These are phyloP conservation scores for Chlamydomonas sphaeroides DNA, from an alignment of 139 green algal species.

Conservation along the genomic window DNA sequence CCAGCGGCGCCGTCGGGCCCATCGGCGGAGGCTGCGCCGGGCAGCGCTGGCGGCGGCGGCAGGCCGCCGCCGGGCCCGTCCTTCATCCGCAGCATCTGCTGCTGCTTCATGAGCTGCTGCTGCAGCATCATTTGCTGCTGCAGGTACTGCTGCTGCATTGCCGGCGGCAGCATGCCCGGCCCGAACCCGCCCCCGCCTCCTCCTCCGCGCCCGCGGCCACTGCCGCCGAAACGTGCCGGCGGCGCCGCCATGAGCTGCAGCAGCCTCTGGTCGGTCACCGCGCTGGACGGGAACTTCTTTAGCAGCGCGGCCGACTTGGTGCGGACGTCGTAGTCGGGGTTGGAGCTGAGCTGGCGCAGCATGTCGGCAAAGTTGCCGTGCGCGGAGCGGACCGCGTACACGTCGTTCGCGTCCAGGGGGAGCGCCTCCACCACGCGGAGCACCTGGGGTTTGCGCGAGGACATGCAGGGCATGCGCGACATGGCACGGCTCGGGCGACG, in stretches of 20 bases:
- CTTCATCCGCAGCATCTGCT: conserved; percentile 37
- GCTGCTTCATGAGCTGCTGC: conserved; percentile 30
- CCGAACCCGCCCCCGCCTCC: neutral
- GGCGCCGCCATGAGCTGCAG: conserved; percentile 44
- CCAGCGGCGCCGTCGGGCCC: neutral
- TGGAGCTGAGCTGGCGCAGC: conserved; percentile 66
- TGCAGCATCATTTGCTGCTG: conserved; percentile 23
- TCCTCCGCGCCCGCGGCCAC: neutral
- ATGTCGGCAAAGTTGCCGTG: conserved; percentile 86
- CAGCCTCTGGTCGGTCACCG: conserved; percentile 57
- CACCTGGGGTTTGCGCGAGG: conserved; percentile 66
- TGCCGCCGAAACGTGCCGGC: conserved; percentile 32
- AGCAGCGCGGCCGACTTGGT: conserved; percentile 65
- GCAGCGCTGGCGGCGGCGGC: conserved; percentile 13
- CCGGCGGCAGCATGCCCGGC: neutral
- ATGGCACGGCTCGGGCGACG: too few species aligned
- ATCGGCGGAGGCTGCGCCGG: neutral
- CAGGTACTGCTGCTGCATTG: conserved; percentile 24
- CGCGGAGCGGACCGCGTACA: conserved; percentile 72
- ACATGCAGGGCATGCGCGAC: too few species aligned
- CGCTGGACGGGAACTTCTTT: conserved; percentile 62
- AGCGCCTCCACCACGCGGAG: conserved; percentile 72
- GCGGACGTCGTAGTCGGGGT: conserved; percentile 76
- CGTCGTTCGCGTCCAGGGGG: conserved; percentile 72
- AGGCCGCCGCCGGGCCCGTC: neutral